Evolutionary conservation across 1,284 basidiomycete species (phyloP).

Genomic region (Naganishia albida): DNA sequence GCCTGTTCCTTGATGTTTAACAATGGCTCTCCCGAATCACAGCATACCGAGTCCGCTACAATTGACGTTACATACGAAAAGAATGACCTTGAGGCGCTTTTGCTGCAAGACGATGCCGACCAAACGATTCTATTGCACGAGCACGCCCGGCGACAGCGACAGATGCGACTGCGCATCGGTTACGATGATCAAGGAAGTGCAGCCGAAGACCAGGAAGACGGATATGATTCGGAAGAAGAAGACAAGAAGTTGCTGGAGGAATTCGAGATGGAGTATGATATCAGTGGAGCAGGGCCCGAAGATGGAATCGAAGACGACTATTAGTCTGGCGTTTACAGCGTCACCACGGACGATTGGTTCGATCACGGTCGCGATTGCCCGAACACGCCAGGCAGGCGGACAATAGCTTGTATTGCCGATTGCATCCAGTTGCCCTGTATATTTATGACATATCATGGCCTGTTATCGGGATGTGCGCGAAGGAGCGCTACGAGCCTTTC

Average conservation of each 20-base stretch:
- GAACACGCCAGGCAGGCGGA: not conserved
- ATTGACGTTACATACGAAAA: not conserved
- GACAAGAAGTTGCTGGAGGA: not conserved
- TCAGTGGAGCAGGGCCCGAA: conserved; percentile 2
- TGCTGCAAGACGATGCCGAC: conserved; percentile 2
- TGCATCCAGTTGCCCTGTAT: too few relatives aligned
- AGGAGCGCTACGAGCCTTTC: not conserved
- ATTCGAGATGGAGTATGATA: conserved; percentile 2
- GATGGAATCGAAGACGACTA: conserved; percentile 12
- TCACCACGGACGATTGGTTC: not conserved
- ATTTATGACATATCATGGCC: not conserved
- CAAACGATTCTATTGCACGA: conserved; percentile 6
- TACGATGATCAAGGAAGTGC: not conserved
- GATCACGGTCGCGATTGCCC: too few relatives aligned
- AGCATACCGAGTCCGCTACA: not conserved
- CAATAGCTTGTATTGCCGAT: too few relatives aligned
- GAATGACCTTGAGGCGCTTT: not conserved
- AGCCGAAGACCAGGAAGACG: not conserved
- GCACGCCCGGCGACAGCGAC: not conserved
- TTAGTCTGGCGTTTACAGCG: not conserved
- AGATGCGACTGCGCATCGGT: not conserved
- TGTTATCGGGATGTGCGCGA: not conserved
- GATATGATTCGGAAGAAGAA: not conserved
- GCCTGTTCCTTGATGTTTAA: too few relatives aligned
- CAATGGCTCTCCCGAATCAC: not conserved